Conservation (phyloP, 2,329 filamentous ascomycete species). For the Xylaria sp. region DNA sequence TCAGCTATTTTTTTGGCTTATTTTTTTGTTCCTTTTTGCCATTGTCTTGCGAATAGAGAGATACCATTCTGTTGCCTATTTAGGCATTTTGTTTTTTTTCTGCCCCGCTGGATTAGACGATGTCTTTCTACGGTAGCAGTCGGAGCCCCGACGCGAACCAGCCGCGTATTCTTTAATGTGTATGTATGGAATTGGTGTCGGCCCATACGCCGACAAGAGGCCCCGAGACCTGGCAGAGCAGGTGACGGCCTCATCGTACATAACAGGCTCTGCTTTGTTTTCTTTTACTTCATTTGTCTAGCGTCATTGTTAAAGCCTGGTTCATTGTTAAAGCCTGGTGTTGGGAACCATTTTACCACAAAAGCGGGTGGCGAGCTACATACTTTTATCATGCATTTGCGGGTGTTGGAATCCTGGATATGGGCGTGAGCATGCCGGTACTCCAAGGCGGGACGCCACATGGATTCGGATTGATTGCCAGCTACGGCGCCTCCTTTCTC, state of each 20-base stretch:
- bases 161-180: constrained; percentile 26
- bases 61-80: constrained; percentile 45
- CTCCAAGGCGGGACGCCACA: constrained; percentile 41
- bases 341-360: constrained; percentile 29
- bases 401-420: constrained; percentile 39
- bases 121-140: constrained; percentile 5
- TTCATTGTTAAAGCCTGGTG: constrained; percentile 40
- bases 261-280: constrained; percentile 24
- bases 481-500: constrained; percentile 10
- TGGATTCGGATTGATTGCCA: constrained; percentile 39
- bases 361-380: constrained; percentile 43
- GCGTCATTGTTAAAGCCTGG: constrained; percentile 40
- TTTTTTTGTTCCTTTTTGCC: constrained; percentile 26
- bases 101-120: not conserved
- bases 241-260: constrained; percentile 36
- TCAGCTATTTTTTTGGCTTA: constrained; percentile 33
- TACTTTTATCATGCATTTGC: constrained; percentile 44
- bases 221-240: constrained; percentile 33
- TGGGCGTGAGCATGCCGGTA: constrained; percentile 15
- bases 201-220: constrained; percentile 38
- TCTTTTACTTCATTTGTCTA: constrained; percentile 27
- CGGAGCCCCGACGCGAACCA: constrained; percentile 3
- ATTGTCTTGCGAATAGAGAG: constrained; percentile 47
- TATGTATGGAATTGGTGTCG: constrained; percentile 33
- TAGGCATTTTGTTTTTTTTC: constrained; percentile 17